These are phyloP conservation scores for Didymella sp. DNA, from an alignment of 2,329 filamentous ascomycete genomes.

Conservation along the genomic window DNA sequence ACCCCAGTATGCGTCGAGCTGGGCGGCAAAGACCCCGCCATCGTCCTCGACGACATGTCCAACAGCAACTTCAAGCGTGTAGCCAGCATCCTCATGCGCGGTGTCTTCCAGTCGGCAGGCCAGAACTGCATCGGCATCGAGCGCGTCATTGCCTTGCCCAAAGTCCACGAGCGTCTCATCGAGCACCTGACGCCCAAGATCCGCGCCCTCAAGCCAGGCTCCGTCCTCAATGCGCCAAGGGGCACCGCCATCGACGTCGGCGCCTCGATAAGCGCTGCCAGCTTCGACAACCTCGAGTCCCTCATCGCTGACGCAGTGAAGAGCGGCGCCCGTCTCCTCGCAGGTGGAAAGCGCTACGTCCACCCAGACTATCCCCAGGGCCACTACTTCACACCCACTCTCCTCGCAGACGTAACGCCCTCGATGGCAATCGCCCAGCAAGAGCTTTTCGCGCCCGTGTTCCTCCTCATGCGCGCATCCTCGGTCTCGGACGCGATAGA, in stretches of 20 bases:
- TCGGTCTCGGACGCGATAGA: conserved; percentile 71
- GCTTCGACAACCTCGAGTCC: conserved; percentile 76
- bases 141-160: conserved; percentile 81
- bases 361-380: conserved; percentile 79
- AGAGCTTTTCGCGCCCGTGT: conserved; percentile 92
- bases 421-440: conserved; percentile 86
- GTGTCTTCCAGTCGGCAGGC: conserved; percentile 91
- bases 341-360: conserved; percentile 73
- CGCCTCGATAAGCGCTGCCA: conserved; percentile 82
- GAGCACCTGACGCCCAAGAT: conserved; percentile 76
- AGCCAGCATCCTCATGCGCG: conserved; percentile 83
- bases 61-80: conserved; percentile 72
- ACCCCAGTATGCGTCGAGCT: conserved; percentile 90
- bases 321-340: conserved; percentile 80
- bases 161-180: conserved; percentile 77
- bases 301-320: conserved; percentile 79
- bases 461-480: conserved; percentile 78
- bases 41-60: conserved; percentile 80
- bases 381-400: conserved; percentile 91
- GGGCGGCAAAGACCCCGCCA: conserved; percentile 91
- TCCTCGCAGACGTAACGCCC: conserved; percentile 86
- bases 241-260: conserved; percentile 74
- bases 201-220: conserved; percentile 75
- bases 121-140: conserved; percentile 99
- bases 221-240: conserved; percentile 60